A percentile compares a stretch with the other conserved stretches of the same genome.
Conservation (phyloP, 129 eudicot species). For the Artemisia tridentata region DNA sequence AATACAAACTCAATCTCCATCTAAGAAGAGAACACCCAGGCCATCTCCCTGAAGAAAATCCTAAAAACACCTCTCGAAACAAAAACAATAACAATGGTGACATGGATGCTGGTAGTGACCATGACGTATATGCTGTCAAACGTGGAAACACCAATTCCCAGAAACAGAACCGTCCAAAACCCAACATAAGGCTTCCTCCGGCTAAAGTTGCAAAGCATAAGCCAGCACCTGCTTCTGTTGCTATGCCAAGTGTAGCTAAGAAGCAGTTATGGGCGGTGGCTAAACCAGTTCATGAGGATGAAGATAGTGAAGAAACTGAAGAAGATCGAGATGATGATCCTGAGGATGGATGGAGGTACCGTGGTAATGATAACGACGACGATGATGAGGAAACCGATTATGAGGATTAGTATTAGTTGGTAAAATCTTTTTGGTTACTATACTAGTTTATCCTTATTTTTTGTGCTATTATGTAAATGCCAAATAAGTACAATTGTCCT, state of each 20-base stretch:
- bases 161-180: constrained; percentile 66
- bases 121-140: constrained; percentile 56
- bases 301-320: constrained; percentile 96
- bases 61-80: constrained; percentile 49
- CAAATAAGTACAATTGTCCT: background rate
- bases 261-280: constrained; percentile 68
- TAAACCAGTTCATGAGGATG: constrained; percentile 50
- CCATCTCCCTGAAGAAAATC: constrained; percentile 72
- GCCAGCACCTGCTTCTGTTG: constrained; percentile 35
- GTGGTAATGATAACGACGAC: constrained; percentile 48
- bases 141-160: constrained; percentile 52
- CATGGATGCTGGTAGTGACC: constrained; percentile 82
- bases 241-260: constrained; percentile 19
- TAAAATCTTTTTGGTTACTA: constrained; percentile 18
- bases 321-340: constrained; percentile 74
- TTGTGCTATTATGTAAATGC: constrained; percentile 21
- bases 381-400: constrained; percentile 93
- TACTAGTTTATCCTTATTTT: background rate
- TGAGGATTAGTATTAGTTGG: constrained; percentile 47
- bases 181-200: constrained; percentile 69
- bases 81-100: constrained; percentile 46
- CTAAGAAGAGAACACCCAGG: constrained; percentile 86
- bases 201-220: constrained; percentile 59
- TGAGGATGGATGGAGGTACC: constrained; percentile 74
- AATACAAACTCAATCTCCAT: constrained; percentile 95